phyloP scores from a whole-genome alignment of 1,284 basidiomycete species.

The Heterobasidion irregulare region DNA sequence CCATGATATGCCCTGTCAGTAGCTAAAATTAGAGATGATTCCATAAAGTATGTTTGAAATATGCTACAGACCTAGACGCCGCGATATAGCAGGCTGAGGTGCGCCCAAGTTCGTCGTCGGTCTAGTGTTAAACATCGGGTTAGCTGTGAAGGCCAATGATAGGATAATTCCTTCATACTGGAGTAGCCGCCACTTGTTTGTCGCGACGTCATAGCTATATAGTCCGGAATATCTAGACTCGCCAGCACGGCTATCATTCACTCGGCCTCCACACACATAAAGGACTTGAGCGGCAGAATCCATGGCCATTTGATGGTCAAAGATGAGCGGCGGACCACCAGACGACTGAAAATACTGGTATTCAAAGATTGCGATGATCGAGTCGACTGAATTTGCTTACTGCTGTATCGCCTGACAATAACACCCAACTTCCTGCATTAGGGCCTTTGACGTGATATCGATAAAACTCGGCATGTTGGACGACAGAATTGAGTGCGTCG shows the following conservation, averaged over 20 bases:
- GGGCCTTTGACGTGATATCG: constrained; percentile 58
- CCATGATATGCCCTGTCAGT: constrained; percentile 65
- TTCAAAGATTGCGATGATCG: background rate
- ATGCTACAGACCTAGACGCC: constrained; percentile 49
- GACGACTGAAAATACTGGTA: constrained; percentile 31
- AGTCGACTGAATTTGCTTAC: constrained; percentile 22
- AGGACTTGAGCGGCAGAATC: constrained; percentile 65
- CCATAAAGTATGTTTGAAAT: background rate
- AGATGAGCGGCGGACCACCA: constrained; percentile 68
- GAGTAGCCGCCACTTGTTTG: constrained; percentile 54
- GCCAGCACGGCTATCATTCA: constrained; percentile 57
- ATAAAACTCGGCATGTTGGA: constrained; percentile 47
- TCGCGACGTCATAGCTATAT: constrained; percentile 58
- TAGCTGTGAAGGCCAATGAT: background rate
- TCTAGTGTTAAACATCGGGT: background rate
- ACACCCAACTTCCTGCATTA: constrained; percentile 58
- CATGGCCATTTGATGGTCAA: constrained; percentile 78
- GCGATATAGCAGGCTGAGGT: constrained; percentile 30
- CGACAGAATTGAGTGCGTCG: constrained; percentile 4
- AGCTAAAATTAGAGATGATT: background rate
- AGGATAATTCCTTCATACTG: constrained; percentile 29
- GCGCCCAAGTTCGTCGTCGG: constrained; percentile 1
- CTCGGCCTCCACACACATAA: constrained; percentile 73
- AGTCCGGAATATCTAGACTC: constrained; percentile 56
- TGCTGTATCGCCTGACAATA: constrained; percentile 52